These are phyloP conservation scores for Penicillium riverlandense DNA, from an alignment of 495 filamentous ascomycete genomes.

Conservation along the genomic window DNA sequence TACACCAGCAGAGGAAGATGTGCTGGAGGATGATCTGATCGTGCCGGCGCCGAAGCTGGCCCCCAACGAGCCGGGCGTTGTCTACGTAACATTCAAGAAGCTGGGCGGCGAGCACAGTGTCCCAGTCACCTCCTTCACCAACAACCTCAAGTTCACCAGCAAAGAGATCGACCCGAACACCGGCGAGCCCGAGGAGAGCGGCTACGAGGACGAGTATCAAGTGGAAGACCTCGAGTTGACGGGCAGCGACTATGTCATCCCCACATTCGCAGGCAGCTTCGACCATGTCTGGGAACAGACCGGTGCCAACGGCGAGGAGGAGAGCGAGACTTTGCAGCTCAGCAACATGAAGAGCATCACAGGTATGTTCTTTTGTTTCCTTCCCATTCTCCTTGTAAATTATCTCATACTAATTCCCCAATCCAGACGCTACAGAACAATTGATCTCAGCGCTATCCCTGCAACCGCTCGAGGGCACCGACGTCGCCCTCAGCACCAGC, in stretches of 20 bases:
- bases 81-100: slow-evolving; percentile 94
- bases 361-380: slow-evolving; percentile 51
- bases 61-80: slow-evolving; percentile 78
- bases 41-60: slow-evolving; percentile 76
- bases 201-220: slow-evolving; percentile 97
- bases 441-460: slow-evolving; percentile 78
- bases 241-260: slow-evolving; percentile 89
- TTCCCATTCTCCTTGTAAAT: neutral
- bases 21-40: slow-evolving; percentile 82
- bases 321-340: slow-evolving; percentile 85
- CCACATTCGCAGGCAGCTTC: slow-evolving; percentile 89
- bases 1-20: slow-evolving; percentile 75
- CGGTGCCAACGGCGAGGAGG: slow-evolving; percentile 79
- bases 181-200: slow-evolving; percentile 80
- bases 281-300: slow-evolving; percentile 96
- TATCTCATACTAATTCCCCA: slow-evolving; percentile 26
- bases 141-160: slow-evolving; percentile 91
- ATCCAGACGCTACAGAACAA: slow-evolving; percentile 85
- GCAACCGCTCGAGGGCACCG: slow-evolving; percentile 89
- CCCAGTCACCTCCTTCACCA: slow-evolving; percentile 75
- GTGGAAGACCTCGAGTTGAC: slow-evolving; percentile 88
- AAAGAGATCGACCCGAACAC: slow-evolving; percentile 98
- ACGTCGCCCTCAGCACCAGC: slow-evolving; percentile 76
- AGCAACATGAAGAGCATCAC: slow-evolving; percentile 85
- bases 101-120: slow-evolving; percentile 59